These are phyloP conservation scores for Fusarium sp. DNA, from an alignment of 2,329 filamentous ascomycete genomes.

Conservation along the genomic window DNA sequence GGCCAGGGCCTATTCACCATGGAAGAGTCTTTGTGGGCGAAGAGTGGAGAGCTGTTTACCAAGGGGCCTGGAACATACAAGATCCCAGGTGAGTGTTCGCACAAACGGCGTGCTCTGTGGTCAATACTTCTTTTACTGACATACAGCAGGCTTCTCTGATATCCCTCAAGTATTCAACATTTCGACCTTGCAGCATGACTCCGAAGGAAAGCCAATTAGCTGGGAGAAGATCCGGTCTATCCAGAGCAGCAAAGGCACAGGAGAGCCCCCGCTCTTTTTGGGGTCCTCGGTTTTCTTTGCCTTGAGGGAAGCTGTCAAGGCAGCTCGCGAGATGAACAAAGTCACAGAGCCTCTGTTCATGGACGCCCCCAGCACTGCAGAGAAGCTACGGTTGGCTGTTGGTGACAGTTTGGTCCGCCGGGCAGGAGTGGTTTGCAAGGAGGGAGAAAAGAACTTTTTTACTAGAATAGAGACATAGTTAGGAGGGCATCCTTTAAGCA, in stretches of 20 bases:
- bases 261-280: background rate
- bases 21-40: background rate
- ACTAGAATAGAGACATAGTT: background rate
- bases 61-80: background rate
- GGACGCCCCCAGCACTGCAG: background rate
- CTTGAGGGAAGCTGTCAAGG: conserved; percentile 10
- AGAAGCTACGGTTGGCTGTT: background rate
- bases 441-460: background rate
- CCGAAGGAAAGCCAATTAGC: background rate
- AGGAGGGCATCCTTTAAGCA: no score
- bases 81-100: background rate
- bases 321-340: conserved; percentile 16
- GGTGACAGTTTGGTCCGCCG: background rate
- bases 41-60: background rate
- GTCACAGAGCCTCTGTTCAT: background rate
- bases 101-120: no score
- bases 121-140: background rate
- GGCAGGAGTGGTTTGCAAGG: background rate
- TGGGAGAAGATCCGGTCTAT: background rate
- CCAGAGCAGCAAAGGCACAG: background rate
- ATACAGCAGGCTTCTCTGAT: background rate
- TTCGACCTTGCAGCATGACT: background rate
- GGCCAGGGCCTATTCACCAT: background rate
- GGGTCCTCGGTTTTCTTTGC: conserved; percentile 15
- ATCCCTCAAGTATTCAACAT: background rate